Conservation (phyloP, 805 yeast genomes). For the Wickerhamomyces alni region DNA sequence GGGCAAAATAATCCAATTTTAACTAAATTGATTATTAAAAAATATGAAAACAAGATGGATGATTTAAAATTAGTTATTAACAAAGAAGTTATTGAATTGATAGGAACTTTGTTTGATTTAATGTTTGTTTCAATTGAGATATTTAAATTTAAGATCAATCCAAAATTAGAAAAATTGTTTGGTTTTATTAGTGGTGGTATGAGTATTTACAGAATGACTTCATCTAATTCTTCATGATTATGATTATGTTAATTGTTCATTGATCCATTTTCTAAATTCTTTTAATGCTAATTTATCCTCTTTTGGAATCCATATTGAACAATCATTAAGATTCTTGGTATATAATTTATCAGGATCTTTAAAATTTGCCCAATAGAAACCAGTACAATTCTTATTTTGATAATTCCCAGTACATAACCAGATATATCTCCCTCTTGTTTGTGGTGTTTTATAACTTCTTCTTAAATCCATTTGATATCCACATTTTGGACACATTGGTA, state of each 20-base stretch:
- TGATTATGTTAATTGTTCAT: background rate
- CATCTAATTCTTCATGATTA: background rate
- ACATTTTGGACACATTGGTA: slow-evolving; percentile 40
- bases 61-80: slow-evolving; percentile 6
- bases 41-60: slow-evolving; percentile 8
- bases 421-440: slow-evolving; percentile 49
- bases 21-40: slow-evolving; percentile 5
- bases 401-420: slow-evolving; percentile 58
- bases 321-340: slow-evolving; percentile 27
- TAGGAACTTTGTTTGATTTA: slow-evolving; percentile 13
- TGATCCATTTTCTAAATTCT: slow-evolving; percentile 11
- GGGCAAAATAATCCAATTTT: slow-evolving; percentile 1
- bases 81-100: slow-evolving; percentile 6
- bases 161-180: slow-evolving; percentile 8
- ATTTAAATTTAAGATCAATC: slow-evolving; percentile 9
- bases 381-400: slow-evolving; percentile 39
- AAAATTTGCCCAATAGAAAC: slow-evolving; percentile 47
- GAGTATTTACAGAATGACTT: slow-evolving; percentile 15
- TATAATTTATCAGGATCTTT: slow-evolving; percentile 25
- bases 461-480: slow-evolving; percentile 43
- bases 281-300: slow-evolving; percentile 30
- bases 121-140: slow-evolving; percentile 13
- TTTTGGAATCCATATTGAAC: slow-evolving; percentile 41
- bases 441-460: slow-evolving; percentile 42
- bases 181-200: slow-evolving; percentile 11